A percentile compares a stretch with the other conserved stretches of the same genome.
phyloP scores from a whole-genome alignment of 495 filamentous ascomycete species.

The Trichoderma reesei region DNA sequence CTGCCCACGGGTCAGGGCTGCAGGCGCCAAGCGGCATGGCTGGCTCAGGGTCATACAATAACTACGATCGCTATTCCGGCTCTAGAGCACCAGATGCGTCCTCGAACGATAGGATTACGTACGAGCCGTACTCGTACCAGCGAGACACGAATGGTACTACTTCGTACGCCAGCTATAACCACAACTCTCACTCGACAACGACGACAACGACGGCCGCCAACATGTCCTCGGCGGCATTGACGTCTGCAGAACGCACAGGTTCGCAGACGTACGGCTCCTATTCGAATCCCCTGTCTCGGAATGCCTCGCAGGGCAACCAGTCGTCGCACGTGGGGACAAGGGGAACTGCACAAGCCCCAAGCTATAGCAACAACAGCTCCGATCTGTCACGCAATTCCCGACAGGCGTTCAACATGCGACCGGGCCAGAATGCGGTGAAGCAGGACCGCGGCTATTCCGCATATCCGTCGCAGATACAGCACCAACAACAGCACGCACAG shows the following conservation, averaged over 20 bases:
- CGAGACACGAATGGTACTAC: neutral
- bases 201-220: neutral
- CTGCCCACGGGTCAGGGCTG: neutral
- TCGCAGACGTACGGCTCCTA: neutral
- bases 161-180: neutral
- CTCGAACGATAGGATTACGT: slow-evolving; percentile 1
- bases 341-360: neutral
- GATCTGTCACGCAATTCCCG: neutral
- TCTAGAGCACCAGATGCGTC: neutral
- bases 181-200: neutral
- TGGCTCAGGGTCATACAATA: slow-evolving; percentile 8
- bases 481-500: neutral
- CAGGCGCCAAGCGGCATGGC: neutral
- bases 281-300: neutral
- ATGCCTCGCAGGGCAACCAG: neutral
- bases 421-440: neutral
- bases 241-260: neutral
- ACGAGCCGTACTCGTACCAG: slow-evolving; percentile 11
- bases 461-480: neutral
- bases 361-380: neutral
- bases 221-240: neutral
- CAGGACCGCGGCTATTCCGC: neutral
- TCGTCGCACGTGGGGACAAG: neutral
- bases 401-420: neutral
- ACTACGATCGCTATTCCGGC: slow-evolving; percentile 7